Evolutionary conservation across 2,329 filamentous ascomycete species (phyloP).

Genomic region (Mariannaea elegans): DNA sequence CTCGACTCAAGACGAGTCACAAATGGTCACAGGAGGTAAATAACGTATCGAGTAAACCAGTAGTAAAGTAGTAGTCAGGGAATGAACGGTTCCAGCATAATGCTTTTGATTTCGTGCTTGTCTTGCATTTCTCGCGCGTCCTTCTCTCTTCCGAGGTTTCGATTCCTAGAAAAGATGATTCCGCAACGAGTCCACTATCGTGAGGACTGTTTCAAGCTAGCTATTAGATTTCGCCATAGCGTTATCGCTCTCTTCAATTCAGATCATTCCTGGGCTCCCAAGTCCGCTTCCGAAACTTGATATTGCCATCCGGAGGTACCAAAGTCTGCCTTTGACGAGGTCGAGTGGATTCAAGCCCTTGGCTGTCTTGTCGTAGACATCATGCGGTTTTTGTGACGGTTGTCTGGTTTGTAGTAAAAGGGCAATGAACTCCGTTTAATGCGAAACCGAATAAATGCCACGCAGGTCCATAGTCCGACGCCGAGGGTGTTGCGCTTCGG

Average conservation of each 20-base stretch:
- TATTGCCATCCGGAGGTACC: constrained; percentile 34
- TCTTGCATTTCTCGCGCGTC: constrained; percentile 41
- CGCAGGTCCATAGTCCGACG: constrained; percentile 28
- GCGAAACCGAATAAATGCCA: constrained; percentile 34
- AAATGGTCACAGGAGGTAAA: constrained; percentile 4
- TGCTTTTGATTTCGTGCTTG: constrained; percentile 45
- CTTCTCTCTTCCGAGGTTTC: constrained; percentile 36
- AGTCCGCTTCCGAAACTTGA: constrained; percentile 40
- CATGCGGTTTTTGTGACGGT: constrained; percentile 30
- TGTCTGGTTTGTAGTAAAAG: constrained; percentile 32
- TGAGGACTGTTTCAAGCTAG: constrained; percentile 47
- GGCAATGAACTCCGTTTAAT: constrained; percentile 42
- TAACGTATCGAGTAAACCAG: background rate
- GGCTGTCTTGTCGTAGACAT: constrained; percentile 39
- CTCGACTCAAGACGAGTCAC: constrained; percentile 1
- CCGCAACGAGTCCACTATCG: constrained; percentile 42
- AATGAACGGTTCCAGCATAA: constrained; percentile 36
- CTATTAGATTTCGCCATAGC: constrained; percentile 49
- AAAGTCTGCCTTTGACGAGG: constrained; percentile 43
- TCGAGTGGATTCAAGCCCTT: constrained; percentile 42
- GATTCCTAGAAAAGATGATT: constrained; percentile 37
- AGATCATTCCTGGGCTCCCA: constrained; percentile 37
- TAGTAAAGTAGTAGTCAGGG: constrained; percentile 14
- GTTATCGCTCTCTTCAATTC: constrained; percentile 46
- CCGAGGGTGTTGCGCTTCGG: constrained; percentile 29